Evolutionary conservation across 805 yeast species (phyloP), one percentile per base, ranked within the genome.

Genomic region (Jamesozyma hellenica): DNA sequence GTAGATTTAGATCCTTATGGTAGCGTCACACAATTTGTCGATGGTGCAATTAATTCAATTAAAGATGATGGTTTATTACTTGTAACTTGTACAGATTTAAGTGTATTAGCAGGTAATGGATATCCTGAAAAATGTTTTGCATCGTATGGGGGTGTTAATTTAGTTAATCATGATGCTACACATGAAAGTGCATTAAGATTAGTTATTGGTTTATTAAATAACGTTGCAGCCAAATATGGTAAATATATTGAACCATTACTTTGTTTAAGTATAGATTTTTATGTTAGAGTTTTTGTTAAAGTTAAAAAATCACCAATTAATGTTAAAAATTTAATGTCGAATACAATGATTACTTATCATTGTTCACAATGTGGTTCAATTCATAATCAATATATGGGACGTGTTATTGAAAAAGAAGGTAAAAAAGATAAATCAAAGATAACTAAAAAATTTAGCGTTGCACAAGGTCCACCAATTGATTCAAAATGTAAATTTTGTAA

Each of bases 1-100:
- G 76, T 92, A 42, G 99, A 92, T 62, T 70, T 92, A 38, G 99
- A 92, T 61, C 99, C 99, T 0, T 92, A 92, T 56, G 99, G 99
- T 25, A 82, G 96, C 0, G 98, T 96, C 0, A 76, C 96, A 0
- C 98, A 98, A 7, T 92, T 92, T 57, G 70, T 92, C 23, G 98
- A 92, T 58, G 77, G 92, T 26, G 96, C 97, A 0, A 67, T 92
- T 26, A 94, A 86, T 53, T 67, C 80, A 26, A 73, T 88, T n/a
- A 74, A 72, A 36, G 87, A 88, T 49, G 88, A 80, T 41, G 99
- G 97, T 1, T 53, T 92, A 32, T 62, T 92, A 48, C 65, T 92
- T 37, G 90, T 92, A 3, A 92, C 99, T 0, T 92, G 98, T 60
- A 92, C 99, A 0, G 99, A 92, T 64, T 71, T 94, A 13, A 95